A percentile compares a stretch with the other conserved stretches of the same genome.
Conservation (phyloP, 75 land plant genomes). For the Picea sitchensis region DNA sequence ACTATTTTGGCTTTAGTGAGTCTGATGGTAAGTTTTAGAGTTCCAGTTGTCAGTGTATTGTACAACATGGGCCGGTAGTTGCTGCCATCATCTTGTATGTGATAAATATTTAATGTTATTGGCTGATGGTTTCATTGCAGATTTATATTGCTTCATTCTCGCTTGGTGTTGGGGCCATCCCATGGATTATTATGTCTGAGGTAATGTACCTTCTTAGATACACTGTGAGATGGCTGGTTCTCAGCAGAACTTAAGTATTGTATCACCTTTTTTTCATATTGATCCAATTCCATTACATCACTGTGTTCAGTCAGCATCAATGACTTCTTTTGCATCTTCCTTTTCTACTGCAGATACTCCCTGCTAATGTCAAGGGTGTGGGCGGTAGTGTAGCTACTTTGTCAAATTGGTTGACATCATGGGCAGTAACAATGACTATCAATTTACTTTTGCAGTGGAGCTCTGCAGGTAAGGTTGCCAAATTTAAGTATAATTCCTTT, state of each 20-base stretch:
- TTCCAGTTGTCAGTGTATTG: too few relatives aligned
- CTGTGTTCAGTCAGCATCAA: too few relatives aligned
- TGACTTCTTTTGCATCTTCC: background rate
- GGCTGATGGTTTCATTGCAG: slow-evolving; percentile 28
- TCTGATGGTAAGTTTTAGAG: slow-evolving; percentile 3
- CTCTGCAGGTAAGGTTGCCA: slow-evolving; percentile 41
- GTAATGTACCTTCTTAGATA: slow-evolving; percentile 25
- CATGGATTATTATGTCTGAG: slow-evolving; percentile 99
- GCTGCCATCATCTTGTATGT: too few relatives aligned
- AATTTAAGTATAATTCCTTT: too few relatives aligned
- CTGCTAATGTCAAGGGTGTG: slow-evolving; percentile 65
- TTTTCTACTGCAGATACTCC: slow-evolving; percentile 55
- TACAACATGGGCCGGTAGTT: too few relatives aligned
- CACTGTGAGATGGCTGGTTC: too few relatives aligned
- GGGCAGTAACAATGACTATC: slow-evolving; percentile 67
- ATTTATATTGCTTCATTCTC: slow-evolving; percentile 66
- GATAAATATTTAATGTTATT: background rate
- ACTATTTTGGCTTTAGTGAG: slow-evolving; percentile 2
- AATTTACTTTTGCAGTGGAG: slow-evolving; percentile 72
- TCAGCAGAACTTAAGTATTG: too few relatives aligned
- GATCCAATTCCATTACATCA: too few relatives aligned
- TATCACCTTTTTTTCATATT: too few relatives aligned
- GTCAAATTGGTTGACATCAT: slow-evolving; percentile 62
- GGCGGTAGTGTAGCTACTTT: slow-evolving; percentile 92
- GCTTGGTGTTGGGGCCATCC: slow-evolving; percentile 86